Base-by-base conservation (phyloP, 768 basidiomycete species). In the Tricholoma bakamatsutake region DNA sequence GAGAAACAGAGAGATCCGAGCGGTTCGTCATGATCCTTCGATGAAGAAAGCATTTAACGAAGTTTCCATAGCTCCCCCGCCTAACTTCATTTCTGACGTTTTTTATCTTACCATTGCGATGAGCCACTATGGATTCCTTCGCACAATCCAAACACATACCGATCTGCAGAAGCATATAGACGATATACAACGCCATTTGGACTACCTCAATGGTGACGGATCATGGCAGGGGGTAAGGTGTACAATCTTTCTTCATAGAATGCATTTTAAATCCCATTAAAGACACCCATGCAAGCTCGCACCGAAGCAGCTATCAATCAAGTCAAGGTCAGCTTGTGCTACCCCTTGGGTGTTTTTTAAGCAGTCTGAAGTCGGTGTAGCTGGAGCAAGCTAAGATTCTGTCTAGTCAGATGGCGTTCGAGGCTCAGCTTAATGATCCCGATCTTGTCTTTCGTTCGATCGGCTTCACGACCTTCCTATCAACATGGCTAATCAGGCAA, bases 81-180 rank as follows among this genome's bases (percentile, higher is more conserved):
- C 90, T 2, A 97, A 97, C 67, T 99, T 99, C 70, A 93, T 98
- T 59, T 93, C 96, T 5, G 87, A 98, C 43, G 83, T 97, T 17
- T 98, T 98, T 75, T 98, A 90, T 74, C 78, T 98, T 43, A 79
- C 87, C 7, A 80, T 90, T 48, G 87, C 93, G 0, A 88, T 88
- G 76, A 87, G 89, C 54, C 96, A 99, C 71, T 87, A 93, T 55
- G 96, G 95, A 3, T 82, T 90, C 57, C 78, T 90, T 61, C 86
- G 82, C 67, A 91, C 93, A 1, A 86, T 95, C 45, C 84, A 84
- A 39, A 84, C 80, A 4, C 86, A 84, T 60, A 85, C 84, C 11
- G 86, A 89, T 50, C 75, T 92, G 24, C 77, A 76, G 34, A 89
- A 90, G 62, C 84, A 93, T 58, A 56, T 84, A 3, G 88, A 89